Conservation (phyloP, 768 basidiomycete species). For the Cubamyces sp. region DNA sequence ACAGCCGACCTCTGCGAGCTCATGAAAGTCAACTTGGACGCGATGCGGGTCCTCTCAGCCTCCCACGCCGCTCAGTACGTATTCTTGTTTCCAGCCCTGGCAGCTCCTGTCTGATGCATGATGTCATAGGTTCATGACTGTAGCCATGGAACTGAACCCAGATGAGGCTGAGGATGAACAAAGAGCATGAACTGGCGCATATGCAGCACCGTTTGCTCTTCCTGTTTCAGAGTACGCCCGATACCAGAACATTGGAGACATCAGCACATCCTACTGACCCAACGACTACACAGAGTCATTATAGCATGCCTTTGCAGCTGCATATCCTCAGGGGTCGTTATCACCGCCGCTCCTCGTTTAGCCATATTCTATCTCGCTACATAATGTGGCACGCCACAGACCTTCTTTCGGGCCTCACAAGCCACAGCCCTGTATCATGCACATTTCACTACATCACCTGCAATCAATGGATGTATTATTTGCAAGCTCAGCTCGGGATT, state of each 20-base stretch:
- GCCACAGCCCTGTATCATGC: too few species aligned
- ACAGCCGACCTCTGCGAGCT: conserved; percentile 80
- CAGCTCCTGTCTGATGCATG: not conserved
- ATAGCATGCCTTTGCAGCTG: not conserved
- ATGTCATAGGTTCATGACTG: conserved; percentile 53
- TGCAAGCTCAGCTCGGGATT: too few species aligned
- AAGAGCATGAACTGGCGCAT: not conserved
- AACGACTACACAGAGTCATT: too few species aligned
- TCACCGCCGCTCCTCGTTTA: too few species aligned
- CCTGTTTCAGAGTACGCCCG: not conserved
- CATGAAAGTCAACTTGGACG: conserved; percentile 73
- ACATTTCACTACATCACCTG: too few species aligned
- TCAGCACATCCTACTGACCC: too few species aligned
- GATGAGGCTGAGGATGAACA: conserved; percentile 17
- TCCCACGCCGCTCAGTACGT: conserved; percentile 82
- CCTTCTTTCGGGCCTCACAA: too few species aligned
- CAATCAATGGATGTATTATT: too few species aligned
- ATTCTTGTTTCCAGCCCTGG: not conserved
- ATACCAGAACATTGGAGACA: too few species aligned
- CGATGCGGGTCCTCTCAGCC: conserved; percentile 80
- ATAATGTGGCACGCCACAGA: too few species aligned
- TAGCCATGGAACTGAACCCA: conserved; percentile 43
- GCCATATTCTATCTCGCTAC: too few species aligned
- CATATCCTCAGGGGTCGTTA: not conserved
- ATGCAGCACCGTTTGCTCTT: not conserved